phyloP scores from a whole-genome alignment of 2,329 filamentous ascomycete genomes.

The Diaporthe amygdali region DNA sequence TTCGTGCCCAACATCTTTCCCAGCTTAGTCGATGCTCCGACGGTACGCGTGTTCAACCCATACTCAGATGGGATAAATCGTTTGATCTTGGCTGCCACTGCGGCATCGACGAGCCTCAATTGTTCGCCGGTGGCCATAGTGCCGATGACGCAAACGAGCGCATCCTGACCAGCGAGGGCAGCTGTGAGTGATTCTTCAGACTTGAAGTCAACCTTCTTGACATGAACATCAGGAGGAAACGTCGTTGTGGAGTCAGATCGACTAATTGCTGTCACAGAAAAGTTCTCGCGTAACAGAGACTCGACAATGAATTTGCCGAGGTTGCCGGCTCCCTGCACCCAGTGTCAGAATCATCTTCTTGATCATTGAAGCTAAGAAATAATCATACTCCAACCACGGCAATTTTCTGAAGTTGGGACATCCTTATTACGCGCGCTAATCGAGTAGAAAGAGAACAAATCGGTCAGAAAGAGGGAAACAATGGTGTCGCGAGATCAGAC shows the following conservation, averaged over 20 bases:
- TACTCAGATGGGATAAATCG: constrained; percentile 64
- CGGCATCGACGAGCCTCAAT: constrained; percentile 57
- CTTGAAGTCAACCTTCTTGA: constrained; percentile 52
- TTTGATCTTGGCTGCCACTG: constrained; percentile 59
- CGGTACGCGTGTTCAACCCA: constrained; percentile 36
- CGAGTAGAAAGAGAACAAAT: too few species aligned
- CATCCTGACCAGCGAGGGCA: constrained; percentile 59
- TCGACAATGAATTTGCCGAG: constrained; percentile 36
- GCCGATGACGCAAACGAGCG: constrained; percentile 56
- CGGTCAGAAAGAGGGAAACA: neutral
- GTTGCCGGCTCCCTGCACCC: constrained; percentile 37
- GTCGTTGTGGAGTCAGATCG: constrained; percentile 47
- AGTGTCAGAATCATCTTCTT: neutral
- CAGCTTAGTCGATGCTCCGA: constrained; percentile 6
- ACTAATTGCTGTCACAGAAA: constrained; percentile 57
- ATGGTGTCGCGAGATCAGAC: neutral
- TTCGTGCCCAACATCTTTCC: constrained; percentile 32
- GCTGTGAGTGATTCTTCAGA: constrained; percentile 45
- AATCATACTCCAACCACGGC: neutral
- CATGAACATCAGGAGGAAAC: constrained; percentile 41
- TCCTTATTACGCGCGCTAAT: neutral
- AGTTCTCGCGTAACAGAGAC: constrained; percentile 39
- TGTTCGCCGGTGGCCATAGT: constrained; percentile 49
- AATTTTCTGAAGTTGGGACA: neutral
- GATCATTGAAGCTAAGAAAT: too few species aligned